Percentiles rank a stretch among this genome's conserved stretches.
phyloP scores from a whole-genome alignment of 495 filamentous ascomycete genomes.

The Penicillium angulare region DNA sequence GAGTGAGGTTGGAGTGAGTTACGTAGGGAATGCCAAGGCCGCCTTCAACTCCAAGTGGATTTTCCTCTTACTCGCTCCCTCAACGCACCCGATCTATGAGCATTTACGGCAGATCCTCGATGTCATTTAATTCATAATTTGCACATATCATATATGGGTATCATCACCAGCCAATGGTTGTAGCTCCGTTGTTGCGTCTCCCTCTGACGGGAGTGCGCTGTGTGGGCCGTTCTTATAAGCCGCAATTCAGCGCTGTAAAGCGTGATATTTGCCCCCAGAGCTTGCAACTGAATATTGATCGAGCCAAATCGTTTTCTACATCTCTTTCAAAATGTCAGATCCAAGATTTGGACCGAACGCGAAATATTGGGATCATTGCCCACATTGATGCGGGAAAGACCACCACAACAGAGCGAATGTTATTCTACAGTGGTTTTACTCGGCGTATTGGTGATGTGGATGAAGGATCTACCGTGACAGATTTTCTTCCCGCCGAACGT shows the following conservation, averaged over 20 bases:
- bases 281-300: constrained; percentile 2
- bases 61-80: constrained; percentile 3
- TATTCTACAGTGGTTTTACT: constrained; percentile 93
- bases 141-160: background rate
- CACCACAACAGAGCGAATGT: constrained; percentile 98
- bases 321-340: constrained; percentile 19
- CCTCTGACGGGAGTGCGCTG: constrained; percentile 28
- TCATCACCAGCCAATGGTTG: constrained; percentile 27
- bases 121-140: background rate
- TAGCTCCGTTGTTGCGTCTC: constrained; percentile 36
- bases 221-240: constrained; percentile 24
- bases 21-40: constrained; percentile 9
- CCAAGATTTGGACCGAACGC: constrained; percentile 55
- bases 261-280: constrained; percentile 7
- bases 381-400: constrained; percentile 99
- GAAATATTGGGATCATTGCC: constrained; percentile 98
- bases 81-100: no score
- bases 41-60: background rate
- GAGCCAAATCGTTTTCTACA: constrained; percentile 27
- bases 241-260: constrained; percentile 6
- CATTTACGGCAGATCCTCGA: background rate
- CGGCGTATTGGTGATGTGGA: constrained; percentile 94
- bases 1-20: constrained; percentile 4
- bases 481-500: constrained; percentile 94
- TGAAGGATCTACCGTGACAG: constrained; percentile 94